Conservation (phyloP, 495 filamentous ascomycete species). For the Hypoxylon intermedium region DNA sequence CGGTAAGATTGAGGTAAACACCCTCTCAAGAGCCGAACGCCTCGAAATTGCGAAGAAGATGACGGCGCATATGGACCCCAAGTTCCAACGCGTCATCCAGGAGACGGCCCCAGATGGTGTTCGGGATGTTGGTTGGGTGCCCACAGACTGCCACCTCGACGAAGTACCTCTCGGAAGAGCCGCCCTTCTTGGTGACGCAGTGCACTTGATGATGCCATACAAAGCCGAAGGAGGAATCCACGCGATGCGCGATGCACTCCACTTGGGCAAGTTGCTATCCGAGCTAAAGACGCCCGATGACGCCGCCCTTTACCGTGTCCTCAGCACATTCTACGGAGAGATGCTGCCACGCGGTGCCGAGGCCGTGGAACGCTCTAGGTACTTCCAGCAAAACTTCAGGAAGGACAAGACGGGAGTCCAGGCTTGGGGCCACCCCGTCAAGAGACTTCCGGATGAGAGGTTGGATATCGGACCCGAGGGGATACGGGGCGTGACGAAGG, state of each 20-base stretch:
- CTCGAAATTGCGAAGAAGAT: conserved; percentile 33
- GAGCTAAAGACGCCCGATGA: conserved; percentile 28
- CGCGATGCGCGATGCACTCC: conserved; percentile 34
- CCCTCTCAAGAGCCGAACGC: conserved; percentile 17
- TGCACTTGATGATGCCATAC: conserved; percentile 65
- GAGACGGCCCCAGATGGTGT: conserved; percentile 26
- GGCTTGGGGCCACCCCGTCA: conserved; percentile 31
- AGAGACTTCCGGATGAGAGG: conserved; percentile 32
- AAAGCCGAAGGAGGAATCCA: conserved; percentile 34
- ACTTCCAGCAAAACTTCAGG: conserved; percentile 28
- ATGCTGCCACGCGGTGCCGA: conserved; percentile 32
- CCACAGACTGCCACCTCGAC: conserved; percentile 36
- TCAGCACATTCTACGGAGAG: conserved; percentile 32
- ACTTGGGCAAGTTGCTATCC: conserved; percentile 18
- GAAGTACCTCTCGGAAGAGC: conserved; percentile 46
- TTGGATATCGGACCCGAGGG: conserved; percentile 33
- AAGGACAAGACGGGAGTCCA: conserved; percentile 25
- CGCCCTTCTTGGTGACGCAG: conserved; percentile 58
- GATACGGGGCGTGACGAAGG: conserved; percentile 24
- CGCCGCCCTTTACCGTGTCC: conserved; percentile 21
- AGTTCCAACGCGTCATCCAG: conserved; percentile 32
- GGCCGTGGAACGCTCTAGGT: conserved; percentile 26
- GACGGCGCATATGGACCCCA: conserved; percentile 28
- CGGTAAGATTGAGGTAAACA: conserved; percentile 17
- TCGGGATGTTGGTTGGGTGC: conserved; percentile 29